Evolutionary conservation across 805 yeast genomes (phyloP).

Genomic region (Kregervanrija fluxuum): DNA sequence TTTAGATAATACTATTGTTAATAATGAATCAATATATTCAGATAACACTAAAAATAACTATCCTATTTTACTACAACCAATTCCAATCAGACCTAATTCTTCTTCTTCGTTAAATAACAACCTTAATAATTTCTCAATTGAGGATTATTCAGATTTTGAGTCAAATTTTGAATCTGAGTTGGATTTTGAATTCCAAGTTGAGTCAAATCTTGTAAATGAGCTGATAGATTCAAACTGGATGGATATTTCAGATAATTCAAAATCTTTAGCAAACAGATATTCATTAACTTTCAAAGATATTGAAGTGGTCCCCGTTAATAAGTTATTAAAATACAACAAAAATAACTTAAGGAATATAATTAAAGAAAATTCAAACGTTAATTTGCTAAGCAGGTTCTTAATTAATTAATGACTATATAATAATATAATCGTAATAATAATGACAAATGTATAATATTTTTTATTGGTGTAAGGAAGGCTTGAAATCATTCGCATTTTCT

Average conservation of each 20-base stretch:
- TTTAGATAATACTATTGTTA: slow-evolving; percentile 1
- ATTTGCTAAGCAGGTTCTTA: no score
- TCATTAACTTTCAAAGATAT: slow-evolving; percentile 16
- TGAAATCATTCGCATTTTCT: no score
- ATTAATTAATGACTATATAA: no score
- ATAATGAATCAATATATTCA: not conserved
- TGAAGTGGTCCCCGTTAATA: no score
- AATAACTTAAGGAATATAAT: no score
- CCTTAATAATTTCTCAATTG: not conserved
- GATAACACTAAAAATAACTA: not conserved
- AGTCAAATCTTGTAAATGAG: slow-evolving; percentile 4
- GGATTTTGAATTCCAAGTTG: slow-evolving; percentile 1
- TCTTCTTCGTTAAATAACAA: slow-evolving; percentile 2
- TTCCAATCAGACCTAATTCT: slow-evolving; percentile 5
- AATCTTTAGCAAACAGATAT: slow-evolving; percentile 6
- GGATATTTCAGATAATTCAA: not conserved
- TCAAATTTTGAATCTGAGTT: slow-evolving; percentile 1
- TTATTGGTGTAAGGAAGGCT: no score
- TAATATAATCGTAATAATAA: no score
- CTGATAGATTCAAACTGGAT: not conserved
- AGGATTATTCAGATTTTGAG: slow-evolving; percentile 1
- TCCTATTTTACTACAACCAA: slow-evolving; percentile 4
- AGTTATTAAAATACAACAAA: no score
- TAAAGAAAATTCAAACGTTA: no score
- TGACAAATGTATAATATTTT: no score